Percentiles rank a stretch among this genome's conserved stretches.
Conservation (phyloP, 1,284 basidiomycete genomes). For the Cutaneotrichosporon dermatis region DNA sequence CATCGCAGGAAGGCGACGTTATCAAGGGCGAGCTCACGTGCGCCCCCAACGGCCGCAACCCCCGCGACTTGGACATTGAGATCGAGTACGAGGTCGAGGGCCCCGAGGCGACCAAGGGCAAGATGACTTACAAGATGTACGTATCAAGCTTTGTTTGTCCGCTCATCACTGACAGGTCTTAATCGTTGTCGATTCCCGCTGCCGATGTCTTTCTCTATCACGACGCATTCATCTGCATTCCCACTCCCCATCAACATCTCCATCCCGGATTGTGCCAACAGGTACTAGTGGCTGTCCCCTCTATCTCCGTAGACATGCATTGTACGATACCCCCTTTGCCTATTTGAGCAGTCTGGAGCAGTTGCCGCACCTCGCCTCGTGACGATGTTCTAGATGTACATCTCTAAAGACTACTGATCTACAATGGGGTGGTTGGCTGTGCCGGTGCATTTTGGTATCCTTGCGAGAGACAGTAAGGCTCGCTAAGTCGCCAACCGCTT, state of each 20-base stretch:
- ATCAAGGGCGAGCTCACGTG: conserved; percentile 70
- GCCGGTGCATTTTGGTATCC: no score
- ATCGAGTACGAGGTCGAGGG: conserved; percentile 63
- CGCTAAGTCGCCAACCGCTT: conserved; percentile 38
- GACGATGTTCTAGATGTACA: not conserved
- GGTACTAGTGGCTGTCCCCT: conserved; percentile 23
- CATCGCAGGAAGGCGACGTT: conserved; percentile 57
- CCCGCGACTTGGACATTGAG: conserved; percentile 84
- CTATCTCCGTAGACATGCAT: conserved; percentile 20
- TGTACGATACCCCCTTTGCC: conserved; percentile 19
- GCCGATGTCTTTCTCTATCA: not conserved
- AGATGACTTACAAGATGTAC: conserved; percentile 53
- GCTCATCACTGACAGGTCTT: conserved; percentile 43
- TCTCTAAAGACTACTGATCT: not conserved
- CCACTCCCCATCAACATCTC: not conserved
- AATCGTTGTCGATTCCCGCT: conserved; percentile 10
- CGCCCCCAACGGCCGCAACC: conserved; percentile 82
- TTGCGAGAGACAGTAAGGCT: not conserved
- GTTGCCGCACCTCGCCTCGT: no score
- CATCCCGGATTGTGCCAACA: conserved; percentile 11
- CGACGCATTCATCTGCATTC: not conserved
- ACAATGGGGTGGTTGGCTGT: not conserved
- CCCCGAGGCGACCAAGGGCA: conserved; percentile 38
- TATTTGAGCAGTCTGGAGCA: no score
- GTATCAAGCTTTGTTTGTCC: conserved; percentile 18